Evolutionary conservation across 768 basidiomycete genomes (phyloP).

Genomic region (Russula abietina): DNA sequence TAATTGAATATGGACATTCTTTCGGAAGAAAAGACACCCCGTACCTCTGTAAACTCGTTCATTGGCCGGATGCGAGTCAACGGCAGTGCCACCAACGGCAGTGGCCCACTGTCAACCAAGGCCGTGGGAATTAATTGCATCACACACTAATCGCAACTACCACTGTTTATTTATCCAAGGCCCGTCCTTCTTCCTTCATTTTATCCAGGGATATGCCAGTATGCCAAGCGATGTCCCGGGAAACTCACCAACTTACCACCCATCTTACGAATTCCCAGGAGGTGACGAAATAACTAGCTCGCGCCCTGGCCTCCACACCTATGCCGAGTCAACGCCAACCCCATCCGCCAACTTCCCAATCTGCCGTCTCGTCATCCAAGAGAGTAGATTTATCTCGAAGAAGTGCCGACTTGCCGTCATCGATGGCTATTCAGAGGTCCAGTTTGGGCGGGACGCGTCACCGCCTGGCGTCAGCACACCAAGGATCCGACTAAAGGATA

Average conservation of each 20-base stretch:
- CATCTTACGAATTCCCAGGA: conserved; percentile 57
- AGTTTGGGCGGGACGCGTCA: conserved; percentile 67
- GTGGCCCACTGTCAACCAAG: conserved; percentile 4
- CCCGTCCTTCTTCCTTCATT: conserved; percentile 3
- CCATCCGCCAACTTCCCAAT: conserved; percentile 18
- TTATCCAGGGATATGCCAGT: conserved; percentile 26
- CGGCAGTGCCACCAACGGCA: no score
- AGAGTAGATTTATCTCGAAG: conserved; percentile 45
- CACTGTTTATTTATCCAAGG: conserved; percentile 1
- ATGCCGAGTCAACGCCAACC: conserved; percentile 3
- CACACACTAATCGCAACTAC: background rate
- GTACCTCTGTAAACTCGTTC: conserved; percentile 23
- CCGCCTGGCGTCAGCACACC: conserved; percentile 47
- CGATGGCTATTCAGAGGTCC: conserved; percentile 56
- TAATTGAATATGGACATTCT: background rate
- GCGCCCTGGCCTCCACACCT: conserved; percentile 1
- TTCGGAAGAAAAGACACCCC: background rate
- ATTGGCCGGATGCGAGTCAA: no score
- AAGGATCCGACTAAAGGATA: conserved; percentile 71
- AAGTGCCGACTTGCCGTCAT: conserved; percentile 51
- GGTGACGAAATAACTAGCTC: conserved; percentile 26
- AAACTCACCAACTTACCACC: conserved; percentile 36
- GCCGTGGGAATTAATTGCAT: conserved; percentile 12
- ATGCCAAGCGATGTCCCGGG: conserved; percentile 22
- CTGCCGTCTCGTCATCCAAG: conserved; percentile 38